Evolutionary conservation across 2,329 filamentous ascomycete species (phyloP), one percentile per base, ranked within the genome.

Genomic region (Rachicladosporium sp.): DNA sequence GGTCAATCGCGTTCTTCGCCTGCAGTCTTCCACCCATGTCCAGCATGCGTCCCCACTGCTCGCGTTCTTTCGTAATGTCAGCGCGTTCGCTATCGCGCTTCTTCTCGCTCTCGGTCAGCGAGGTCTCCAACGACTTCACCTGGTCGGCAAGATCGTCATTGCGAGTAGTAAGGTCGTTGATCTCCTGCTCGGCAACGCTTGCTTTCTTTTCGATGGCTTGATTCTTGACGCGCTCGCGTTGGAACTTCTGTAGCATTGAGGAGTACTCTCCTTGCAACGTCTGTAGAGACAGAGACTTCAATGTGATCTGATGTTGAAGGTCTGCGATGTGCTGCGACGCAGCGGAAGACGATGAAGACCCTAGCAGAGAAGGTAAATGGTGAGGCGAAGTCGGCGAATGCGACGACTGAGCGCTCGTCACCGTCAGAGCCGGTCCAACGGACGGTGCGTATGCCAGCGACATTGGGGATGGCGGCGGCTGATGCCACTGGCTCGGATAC

Each of bases 261-360:
- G 71, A 64, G 48, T 75, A 70, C 51, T 74, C 71, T n/a, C 61
- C 60, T 48, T 73, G 70, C 5, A 74, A 57, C 1, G 67, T 71
- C 43, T 70, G 66, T 13, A 72, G 60, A 9, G 66, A 65, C 11
- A 73, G 56, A 4, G 70, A 68, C 46, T 73, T 72, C 41, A 72
- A 57, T 10, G 66, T 70, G 30, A 73, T 61, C 50, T 73, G 68
- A 48, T 72, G 70, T 46, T 73, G 71, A 6, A 74, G 59, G 36
- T 69, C 66, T 36, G 67, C 62, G 12, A 70, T 53, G 40, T 68
- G 64, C 10, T 56, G 55, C 6, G 53, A 54, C 10, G 53, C 50
- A 6, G 49, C 50, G 4, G 53, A 50, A 36, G 41, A 47, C 3
- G 48, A 46, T 12, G 52, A 47, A 6, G 46, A 40, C n/a, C 46